Base-by-base conservation (phyloP, 495 filamentous ascomycete genomes). In the Penicillium cinerascens region DNA sequence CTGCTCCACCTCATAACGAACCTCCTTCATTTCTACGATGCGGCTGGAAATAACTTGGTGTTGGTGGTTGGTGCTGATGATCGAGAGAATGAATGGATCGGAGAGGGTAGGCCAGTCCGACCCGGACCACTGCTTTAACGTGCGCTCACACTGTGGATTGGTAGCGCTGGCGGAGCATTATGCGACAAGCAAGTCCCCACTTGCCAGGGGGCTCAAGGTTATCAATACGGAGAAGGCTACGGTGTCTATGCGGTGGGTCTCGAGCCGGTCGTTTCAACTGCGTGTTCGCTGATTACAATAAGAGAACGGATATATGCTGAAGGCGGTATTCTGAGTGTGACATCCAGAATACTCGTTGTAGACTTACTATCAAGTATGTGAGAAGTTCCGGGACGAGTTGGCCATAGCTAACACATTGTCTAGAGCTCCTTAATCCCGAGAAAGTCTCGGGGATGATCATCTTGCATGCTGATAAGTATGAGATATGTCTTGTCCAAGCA, bases 261-360 rank as follows among this genome's bases (percentile, higher is more conserved):
- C 2, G 17, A 17, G 22, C 21, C 39, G 15, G 6, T 6, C 8
- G 13, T 58, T 39, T 56, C 15, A 16, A 27, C 23, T 23, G 40
- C 1, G 33, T 47, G n/a, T 27, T 49, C 48, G 45, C 49, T 71
- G 42, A 74, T 59, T 21, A 42, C 22, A 4, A 26, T 25, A 37
- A 83, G 92, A 59, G 89, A 96, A 72, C 92, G 89, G 69, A 85
- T 96, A 74, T 98, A 98, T 72, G 72, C 82, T 1, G 76, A 83
- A 51, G 93, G 93, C 22, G 93, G 93, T 46, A 88, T 97, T 65
- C 88, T 96, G 72, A 96, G 92, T 78, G 87, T 97, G 61, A 98
- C 93, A 25, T 96, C 90, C 35, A 88, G 92, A 58, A 98, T 98
- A 55, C 70, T 98, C 48, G 88, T 97, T 9, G 89, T 96, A 21